phyloP scores from a whole-genome alignment of 768 basidiomycete species.

The Lactarius akahatsu region DNA sequence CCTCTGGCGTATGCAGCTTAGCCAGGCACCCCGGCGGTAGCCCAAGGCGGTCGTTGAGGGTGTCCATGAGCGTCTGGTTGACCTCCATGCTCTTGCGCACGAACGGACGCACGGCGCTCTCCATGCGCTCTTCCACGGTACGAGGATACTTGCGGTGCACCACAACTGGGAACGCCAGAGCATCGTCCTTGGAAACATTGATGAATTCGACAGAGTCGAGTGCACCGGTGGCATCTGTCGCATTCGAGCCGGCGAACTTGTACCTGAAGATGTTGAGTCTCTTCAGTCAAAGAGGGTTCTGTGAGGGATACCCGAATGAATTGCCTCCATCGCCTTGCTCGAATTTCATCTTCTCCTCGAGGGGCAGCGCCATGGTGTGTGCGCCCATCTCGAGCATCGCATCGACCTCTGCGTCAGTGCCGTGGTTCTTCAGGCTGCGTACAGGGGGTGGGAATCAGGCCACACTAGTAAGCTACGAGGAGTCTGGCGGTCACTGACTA shows the following conservation, averaged over 20 bases:
- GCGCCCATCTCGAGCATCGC: constrained; percentile 43
- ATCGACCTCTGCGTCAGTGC: constrained; percentile 37
- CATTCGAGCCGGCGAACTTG: constrained; percentile 31
- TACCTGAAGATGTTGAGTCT: constrained; percentile 4
- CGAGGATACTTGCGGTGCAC: constrained; percentile 39
- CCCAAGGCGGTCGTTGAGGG: constrained; percentile 36
- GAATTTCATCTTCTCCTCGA: constrained; percentile 43
- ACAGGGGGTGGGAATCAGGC: neutral
- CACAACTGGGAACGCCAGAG: constrained; percentile 35
- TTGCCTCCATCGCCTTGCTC: constrained; percentile 42
- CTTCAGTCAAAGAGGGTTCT: too few species aligned
- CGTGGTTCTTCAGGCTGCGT: constrained; percentile 45
- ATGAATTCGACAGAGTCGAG: constrained; percentile 32
- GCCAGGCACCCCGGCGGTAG: constrained; percentile 37
- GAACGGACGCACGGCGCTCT: constrained; percentile 34
- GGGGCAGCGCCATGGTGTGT: constrained; percentile 39
- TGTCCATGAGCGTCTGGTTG: constrained; percentile 35
- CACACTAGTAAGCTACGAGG: neutral
- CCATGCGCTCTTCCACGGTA: constrained; percentile 36
- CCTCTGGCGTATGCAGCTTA: constrained; percentile 33
- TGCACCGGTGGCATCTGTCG: constrained; percentile 31
- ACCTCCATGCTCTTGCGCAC: constrained; percentile 35
- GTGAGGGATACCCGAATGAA: neutral
- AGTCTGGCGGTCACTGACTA: constrained; percentile 43
- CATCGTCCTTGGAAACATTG: constrained; percentile 34